A percentile compares a stretch with the other conserved stretches of the same genome.
Conservation (phyloP, 495 filamentous ascomycete species). For the Aspergillus haitiensis region DNA sequence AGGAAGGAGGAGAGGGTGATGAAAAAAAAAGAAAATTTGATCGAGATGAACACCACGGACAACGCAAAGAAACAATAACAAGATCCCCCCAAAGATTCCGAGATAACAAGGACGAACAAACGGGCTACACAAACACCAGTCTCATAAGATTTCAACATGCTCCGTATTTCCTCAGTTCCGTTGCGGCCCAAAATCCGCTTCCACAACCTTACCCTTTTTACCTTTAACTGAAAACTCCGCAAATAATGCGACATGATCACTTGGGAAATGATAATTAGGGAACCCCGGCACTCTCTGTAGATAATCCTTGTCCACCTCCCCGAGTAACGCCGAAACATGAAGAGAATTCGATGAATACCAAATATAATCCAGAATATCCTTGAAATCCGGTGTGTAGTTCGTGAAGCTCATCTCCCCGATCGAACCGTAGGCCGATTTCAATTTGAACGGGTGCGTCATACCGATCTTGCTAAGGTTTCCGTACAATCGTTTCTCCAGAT, state of each 20-base stretch:
- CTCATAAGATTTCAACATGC: slow-evolving; percentile 43
- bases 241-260: slow-evolving; percentile 91
- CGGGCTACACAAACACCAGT: slow-evolving; percentile 47
- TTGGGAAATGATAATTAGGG: slow-evolving; percentile 95
- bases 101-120: slow-evolving; percentile 40
- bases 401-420: slow-evolving; percentile 87
- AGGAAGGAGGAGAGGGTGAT: slow-evolving; percentile 23
- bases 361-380: slow-evolving; percentile 90
- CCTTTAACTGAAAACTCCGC: slow-evolving; percentile 90
- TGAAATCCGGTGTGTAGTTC: slow-evolving; percentile 92
- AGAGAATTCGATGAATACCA: slow-evolving; percentile 94
- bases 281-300: slow-evolving; percentile 90
- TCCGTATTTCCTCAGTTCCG: slow-evolving; percentile 47
- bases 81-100: slow-evolving; percentile 45
- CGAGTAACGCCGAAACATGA: slow-evolving; percentile 82
- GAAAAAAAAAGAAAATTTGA: slow-evolving; percentile 24
- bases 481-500: slow-evolving; percentile 72
- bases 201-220: slow-evolving; percentile 77
- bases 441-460: slow-evolving; percentile 88
- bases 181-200: slow-evolving; percentile 62
- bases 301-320: slow-evolving; percentile 87
- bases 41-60: slow-evolving; percentile 30
- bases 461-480: slow-evolving; percentile 89
- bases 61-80: slow-evolving; percentile 26
- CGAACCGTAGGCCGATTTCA: slow-evolving; percentile 81